Base-by-base conservation (phyloP, 331 rosid species). In the Malus hybrid region DNA sequence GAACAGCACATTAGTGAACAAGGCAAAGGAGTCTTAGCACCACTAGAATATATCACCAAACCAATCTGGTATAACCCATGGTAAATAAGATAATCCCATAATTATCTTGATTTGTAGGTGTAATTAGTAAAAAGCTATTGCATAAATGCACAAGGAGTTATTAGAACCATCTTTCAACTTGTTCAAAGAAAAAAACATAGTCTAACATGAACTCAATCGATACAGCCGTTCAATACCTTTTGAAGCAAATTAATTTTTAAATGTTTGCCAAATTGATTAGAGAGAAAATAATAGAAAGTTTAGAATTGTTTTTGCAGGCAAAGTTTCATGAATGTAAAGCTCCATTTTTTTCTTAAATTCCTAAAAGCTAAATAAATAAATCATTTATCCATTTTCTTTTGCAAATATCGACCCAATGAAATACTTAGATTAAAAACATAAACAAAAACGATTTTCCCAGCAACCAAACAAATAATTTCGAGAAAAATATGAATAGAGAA, bases 41-140 rank as follows among this genome's bases (percentile, higher is more conserved):
- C 84, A 77, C 91, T 88, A 76, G 87, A 83, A 70, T 71, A 77
- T 44, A 11, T 44, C 50, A 44, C 50, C 50, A 44, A 44, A 44
- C 50, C 50, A 44, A 0, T 44, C 50, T 44, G 50, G 50, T 3
- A 44, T 44, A 69, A 64, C 69, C 42, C 63, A 81, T 75, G 74
- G 69, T 77, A 61, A 81, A 80, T 9, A 39, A 76, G 32, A 7
- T 62, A 74, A 75, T 76, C 80, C 44, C 48, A 75, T 32, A 13
- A 71, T 60, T 33, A 16, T 56, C 73, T 73, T 6, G 48, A 27
- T 80, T 48, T n/a, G 4, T 67, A 71, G 56, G 55, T 50, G 4
- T 12, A 24, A 8, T 14, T 73, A 68, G 42, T 16, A 9, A 11
- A 36, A 36, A 52, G 5, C 16, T 6, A 24, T 24, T 50, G 63